A percentile compares a stretch with the other conserved stretches of the same genome.
Conservation (phyloP, 768 basidiomycete genomes). For the Pseudohyphozyma bogoriensis region DNA sequence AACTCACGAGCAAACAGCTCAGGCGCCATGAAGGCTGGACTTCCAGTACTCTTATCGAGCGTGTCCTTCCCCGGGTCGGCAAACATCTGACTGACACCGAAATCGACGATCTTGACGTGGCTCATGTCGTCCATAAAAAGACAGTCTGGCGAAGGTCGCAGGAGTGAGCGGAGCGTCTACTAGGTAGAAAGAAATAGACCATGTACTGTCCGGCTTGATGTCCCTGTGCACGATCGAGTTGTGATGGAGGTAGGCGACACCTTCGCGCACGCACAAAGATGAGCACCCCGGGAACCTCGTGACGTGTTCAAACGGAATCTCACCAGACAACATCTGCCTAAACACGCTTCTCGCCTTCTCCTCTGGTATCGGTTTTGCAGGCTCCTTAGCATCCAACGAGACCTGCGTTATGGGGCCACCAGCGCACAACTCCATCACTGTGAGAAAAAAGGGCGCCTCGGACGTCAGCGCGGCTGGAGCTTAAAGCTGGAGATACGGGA, state of each 20-base stretch:
- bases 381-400: conserved; percentile 9
- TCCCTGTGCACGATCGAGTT: conserved; percentile 34
- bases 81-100: conserved; percentile 92
- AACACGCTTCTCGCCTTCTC: conserved; percentile 30
- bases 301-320: no score
- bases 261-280: background rate
- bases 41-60: conserved; percentile 44
- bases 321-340: conserved; percentile 30
- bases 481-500: background rate
- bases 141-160: conserved; percentile 47
- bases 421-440: conserved; percentile 27
- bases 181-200: background rate
- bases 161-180: background rate
- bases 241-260: conserved; percentile 29
- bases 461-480: background rate
- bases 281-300: no score
- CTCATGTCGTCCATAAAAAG: conserved; percentile 73
- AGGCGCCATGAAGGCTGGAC: conserved; percentile 89
- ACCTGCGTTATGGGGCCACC: conserved; percentile 26
- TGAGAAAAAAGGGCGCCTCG: background rate
- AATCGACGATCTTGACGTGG: conserved; percentile 92
- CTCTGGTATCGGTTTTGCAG: conserved; percentile 19
- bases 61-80: conserved; percentile 49
- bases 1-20: conserved; percentile 59
- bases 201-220: conserved; percentile 33